phyloP scores from a whole-genome alignment of 2,329 filamentous ascomycete genomes.

The Pseudocercospora fijiensis region DNA sequence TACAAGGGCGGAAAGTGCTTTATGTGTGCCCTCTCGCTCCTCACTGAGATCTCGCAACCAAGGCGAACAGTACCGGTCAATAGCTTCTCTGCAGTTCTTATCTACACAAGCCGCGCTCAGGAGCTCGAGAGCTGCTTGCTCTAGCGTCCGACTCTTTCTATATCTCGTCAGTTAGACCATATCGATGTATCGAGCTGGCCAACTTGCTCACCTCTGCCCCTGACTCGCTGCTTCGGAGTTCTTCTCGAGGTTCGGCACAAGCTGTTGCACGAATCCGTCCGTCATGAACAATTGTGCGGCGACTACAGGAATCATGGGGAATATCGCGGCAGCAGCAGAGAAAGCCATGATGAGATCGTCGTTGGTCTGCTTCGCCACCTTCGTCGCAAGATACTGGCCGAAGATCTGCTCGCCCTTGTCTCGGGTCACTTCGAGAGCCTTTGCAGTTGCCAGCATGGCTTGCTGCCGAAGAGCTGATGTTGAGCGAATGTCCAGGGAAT shows the following conservation, averaged over 20 bases:
- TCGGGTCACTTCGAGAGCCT: slow-evolving; percentile 75
- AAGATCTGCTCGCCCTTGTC: slow-evolving; percentile 66
- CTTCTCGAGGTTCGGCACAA: slow-evolving; percentile 59
- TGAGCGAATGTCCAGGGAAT: slow-evolving; percentile 81
- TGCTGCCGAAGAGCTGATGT: slow-evolving; percentile 72
- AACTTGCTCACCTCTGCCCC: slow-evolving; percentile 33
- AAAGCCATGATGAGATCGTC: slow-evolving; percentile 91
- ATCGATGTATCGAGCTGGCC: neutral
- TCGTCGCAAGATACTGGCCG: slow-evolving; percentile 69
- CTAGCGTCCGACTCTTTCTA: slow-evolving; percentile 81
- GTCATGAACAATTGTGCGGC: slow-evolving; percentile 79
- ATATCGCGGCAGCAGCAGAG: slow-evolving; percentile 84
- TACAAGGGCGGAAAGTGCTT: slow-evolving; percentile 51
- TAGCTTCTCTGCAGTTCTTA: slow-evolving; percentile 74
- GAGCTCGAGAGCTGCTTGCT: slow-evolving; percentile 82
- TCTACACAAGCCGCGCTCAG: slow-evolving; percentile 91
- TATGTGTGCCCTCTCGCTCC: slow-evolving; percentile 32
- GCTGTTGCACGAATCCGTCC: slow-evolving; percentile 77
- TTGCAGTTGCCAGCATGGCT: slow-evolving; percentile 76
- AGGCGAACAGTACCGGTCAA: slow-evolving; percentile 77
- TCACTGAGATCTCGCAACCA: slow-evolving; percentile 83
- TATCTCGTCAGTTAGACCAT: slow-evolving; percentile 36
- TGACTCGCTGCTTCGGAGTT: slow-evolving; percentile 43
- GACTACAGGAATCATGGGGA: slow-evolving; percentile 77
- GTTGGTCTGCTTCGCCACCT: slow-evolving; percentile 71